Conservation (phyloP, 2,329 filamentous ascomycete species). For the Xylaria polymorpha region DNA sequence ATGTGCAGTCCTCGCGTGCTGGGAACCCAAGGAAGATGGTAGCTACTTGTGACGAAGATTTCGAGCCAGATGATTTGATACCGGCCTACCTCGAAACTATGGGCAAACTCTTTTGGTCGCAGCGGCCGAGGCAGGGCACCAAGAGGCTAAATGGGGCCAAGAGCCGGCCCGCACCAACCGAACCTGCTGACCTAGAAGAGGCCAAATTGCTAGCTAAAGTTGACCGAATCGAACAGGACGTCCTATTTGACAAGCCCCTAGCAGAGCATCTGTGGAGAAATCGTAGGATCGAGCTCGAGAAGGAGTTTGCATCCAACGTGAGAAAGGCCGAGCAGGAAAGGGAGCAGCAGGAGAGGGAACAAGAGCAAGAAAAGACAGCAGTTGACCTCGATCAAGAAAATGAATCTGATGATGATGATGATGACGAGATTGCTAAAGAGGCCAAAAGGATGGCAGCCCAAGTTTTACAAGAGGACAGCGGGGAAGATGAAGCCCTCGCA, state of each 20-base stretch:
- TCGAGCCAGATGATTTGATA: slow-evolving; percentile 79
- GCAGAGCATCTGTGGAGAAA: slow-evolving; percentile 75
- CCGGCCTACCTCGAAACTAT: slow-evolving; percentile 83
- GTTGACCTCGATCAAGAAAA: slow-evolving; percentile 46
- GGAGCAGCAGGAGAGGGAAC: slow-evolving; percentile 50
- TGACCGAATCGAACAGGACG: slow-evolving; percentile 79
- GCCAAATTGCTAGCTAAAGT: slow-evolving; percentile 79
- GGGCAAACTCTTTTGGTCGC: slow-evolving; percentile 71
- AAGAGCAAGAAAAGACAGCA: slow-evolving; percentile 49
- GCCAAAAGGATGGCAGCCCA: slow-evolving; percentile 70
- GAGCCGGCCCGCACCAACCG: slow-evolving; percentile 28
- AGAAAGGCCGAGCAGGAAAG: slow-evolving; percentile 51
- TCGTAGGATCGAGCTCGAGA: slow-evolving; percentile 69
- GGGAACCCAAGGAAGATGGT: slow-evolving; percentile 56
- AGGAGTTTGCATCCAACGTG: slow-evolving; percentile 66
- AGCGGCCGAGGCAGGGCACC: slow-evolving; percentile 63
- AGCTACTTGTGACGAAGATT: slow-evolving; percentile 72
- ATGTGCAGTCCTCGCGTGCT: slow-evolving; percentile 46
- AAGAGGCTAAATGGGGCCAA: slow-evolving; percentile 53
- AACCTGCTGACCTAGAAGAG: slow-evolving; percentile 59
- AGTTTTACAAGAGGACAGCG: slow-evolving; percentile 67
- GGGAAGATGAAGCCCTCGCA: slow-evolving; percentile 61
- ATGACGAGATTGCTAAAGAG: slow-evolving; percentile 66
- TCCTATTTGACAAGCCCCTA: slow-evolving; percentile 75
- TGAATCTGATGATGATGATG: slow-evolving; percentile 54